Evolutionary conservation across 2,329 filamentous ascomycete species (phyloP), one percentile per base, ranked within the genome.

Genomic region (Penicillium brasilianum): DNA sequence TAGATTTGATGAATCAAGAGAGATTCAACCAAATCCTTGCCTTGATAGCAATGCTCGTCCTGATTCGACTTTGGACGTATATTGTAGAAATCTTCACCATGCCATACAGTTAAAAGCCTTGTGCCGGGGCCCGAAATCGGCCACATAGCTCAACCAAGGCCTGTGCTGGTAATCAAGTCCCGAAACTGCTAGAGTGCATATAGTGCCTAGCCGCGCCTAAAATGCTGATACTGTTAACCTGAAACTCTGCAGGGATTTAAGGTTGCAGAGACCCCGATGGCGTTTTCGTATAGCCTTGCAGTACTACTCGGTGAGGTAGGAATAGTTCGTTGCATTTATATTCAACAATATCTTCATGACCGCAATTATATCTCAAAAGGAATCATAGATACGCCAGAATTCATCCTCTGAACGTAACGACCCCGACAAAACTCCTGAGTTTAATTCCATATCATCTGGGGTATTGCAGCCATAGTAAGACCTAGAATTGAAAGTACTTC

Each of bases 171-270:
- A 50, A 34, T 18, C 10, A 50, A 50, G 18, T 32, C 48, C 48
- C 30, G 30, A 22, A 3, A 28, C n/a, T 20, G 3, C 14, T 49
- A 30, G 16, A 4, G 14, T n/a, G 25, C 10, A 18, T 2, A 8
- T 18, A 49, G 9, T 49, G 14, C 10, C 30, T 16, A 50, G 28
- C 48, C n/a, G 7, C 9, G n/a, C 2, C 20, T 14, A 34, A 6
- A 32, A n/a, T 32, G 3, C 30, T 34, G 3, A 50, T 11, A 34
- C 9, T 34, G 14, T 50, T 14, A 50, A 50, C 11, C 30, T 32
- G 48, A 50, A 50, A 50, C 48, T 50, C 30, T 34, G 48, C 30
- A 34, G n/a, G 48, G 48, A 20, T 20, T 50, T 20, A 50, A 50
- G 28, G 30, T 34, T 34, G 48, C 30, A 50, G 48, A 50, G n/a